phyloP scores from a whole-genome alignment of 1,284 basidiomycete genomes.

The Somion occarium region DNA sequence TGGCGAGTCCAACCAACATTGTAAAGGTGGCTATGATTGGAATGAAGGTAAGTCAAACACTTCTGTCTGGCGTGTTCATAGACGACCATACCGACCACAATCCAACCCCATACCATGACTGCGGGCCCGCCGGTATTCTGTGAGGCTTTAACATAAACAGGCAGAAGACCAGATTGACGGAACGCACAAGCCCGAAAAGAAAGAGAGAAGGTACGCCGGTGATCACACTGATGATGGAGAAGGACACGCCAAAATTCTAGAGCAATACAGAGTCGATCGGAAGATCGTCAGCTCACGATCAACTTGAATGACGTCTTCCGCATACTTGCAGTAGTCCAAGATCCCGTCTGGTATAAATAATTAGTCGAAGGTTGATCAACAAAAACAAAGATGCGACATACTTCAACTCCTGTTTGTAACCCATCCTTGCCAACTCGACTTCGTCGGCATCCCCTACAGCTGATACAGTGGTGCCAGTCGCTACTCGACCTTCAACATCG shows the following conservation, averaged over 20 bases:
- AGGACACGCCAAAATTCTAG: slow-evolving; percentile 73
- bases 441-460: slow-evolving; percentile 38
- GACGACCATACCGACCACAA: slow-evolving; percentile 42
- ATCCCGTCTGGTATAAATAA: slow-evolving; percentile 37
- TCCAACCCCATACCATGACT: slow-evolving; percentile 74
- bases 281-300: slow-evolving; percentile 1
- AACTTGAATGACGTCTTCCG: slow-evolving; percentile 10
- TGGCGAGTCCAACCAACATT: slow-evolving; percentile 60
- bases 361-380: neutral
- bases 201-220: slow-evolving; percentile 67
- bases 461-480: neutral
- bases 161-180: neutral
- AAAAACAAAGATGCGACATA: slow-evolving; percentile 25
- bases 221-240: slow-evolving; percentile 71
- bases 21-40: slow-evolving; percentile 50
- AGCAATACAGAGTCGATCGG: slow-evolving; percentile 1
- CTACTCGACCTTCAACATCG: neutral
- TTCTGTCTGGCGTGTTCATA: neutral
- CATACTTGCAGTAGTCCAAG: slow-evolving; percentile 54
- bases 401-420: slow-evolving; percentile 72
- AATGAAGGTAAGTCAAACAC: neutral
- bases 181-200: slow-evolving; percentile 57
- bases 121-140: slow-evolving; percentile 69
- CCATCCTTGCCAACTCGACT: slow-evolving; percentile 65
- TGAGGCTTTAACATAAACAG: slow-evolving; percentile 7